phyloP scores from a whole-genome alignment of 108 stramenopile species.

The Skeletonema potamos region DNA sequence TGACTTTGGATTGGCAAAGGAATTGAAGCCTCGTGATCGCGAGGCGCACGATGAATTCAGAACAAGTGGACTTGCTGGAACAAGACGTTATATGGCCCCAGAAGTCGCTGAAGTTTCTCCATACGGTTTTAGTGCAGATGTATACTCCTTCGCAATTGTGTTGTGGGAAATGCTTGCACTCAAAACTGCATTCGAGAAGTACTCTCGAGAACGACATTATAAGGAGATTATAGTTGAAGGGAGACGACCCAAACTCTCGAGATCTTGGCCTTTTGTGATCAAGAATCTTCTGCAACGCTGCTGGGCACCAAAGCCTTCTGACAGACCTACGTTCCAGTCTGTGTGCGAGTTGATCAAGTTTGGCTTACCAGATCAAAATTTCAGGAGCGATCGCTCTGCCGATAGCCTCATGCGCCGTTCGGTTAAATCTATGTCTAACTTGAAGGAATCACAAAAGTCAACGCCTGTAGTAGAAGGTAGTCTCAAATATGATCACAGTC shows the following conservation, averaged over 20 bases:
- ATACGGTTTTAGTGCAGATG: slow-evolving; percentile 40
- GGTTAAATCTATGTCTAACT: not conserved
- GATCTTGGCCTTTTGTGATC: slow-evolving; percentile 33
- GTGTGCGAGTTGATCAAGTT: slow-evolving; percentile 35
- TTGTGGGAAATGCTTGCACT: slow-evolving; percentile 43
- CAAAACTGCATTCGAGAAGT: slow-evolving; percentile 30
- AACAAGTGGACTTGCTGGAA: slow-evolving; percentile 32
- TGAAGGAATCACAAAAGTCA: not conserved
- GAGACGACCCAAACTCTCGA: slow-evolving; percentile 28
- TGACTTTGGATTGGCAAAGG: slow-evolving; percentile 41
- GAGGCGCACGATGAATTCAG: slow-evolving; percentile 29
- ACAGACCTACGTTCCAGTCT: slow-evolving; percentile 30
- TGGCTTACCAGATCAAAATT: slow-evolving; percentile 16
- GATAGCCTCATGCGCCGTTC: slow-evolving; percentile 17
- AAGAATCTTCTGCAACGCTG: slow-evolving; percentile 33
- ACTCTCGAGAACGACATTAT: slow-evolving; percentile 18
- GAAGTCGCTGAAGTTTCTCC: slow-evolving; percentile 35
- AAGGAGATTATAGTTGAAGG: slow-evolving; percentile 36
- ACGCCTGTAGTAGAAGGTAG: not conserved
- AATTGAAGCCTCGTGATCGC: slow-evolving; percentile 28
- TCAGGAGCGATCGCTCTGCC: not conserved
- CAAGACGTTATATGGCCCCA: slow-evolving; percentile 39
- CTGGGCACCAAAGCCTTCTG: slow-evolving; percentile 16
- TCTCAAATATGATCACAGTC: slow-evolving; percentile 3
- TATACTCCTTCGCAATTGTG: slow-evolving; percentile 35